phyloP scores from a whole-genome alignment of 345 rosid genomes.

The Barbarea vulgaris region DNA sequence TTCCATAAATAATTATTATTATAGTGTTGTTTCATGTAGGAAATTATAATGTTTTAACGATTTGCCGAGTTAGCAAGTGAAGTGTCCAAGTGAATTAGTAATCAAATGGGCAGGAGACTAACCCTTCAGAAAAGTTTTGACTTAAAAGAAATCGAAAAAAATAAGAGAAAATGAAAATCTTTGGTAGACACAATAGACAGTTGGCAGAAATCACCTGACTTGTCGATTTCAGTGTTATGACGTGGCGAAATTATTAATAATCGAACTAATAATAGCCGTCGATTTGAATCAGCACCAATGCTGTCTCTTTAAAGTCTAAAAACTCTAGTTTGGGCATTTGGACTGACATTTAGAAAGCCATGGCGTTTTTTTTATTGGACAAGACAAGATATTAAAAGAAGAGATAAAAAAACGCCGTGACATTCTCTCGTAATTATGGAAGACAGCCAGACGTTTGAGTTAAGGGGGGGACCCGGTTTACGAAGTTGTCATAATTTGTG shows the following conservation, averaged over 20 bases:
- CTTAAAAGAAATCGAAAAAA: slow-evolving; percentile 1
- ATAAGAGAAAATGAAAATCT: not conserved
- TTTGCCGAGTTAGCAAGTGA: not conserved
- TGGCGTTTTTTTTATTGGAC: slow-evolving; percentile 23
- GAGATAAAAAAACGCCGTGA: slow-evolving; percentile 10
- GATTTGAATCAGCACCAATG: slow-evolving; percentile 13
- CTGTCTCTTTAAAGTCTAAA: not conserved
- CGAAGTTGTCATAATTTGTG: slow-evolving; percentile 13
- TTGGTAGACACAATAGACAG: slow-evolving; percentile 16
- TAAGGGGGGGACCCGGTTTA: not conserved
- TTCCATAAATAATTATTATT: not conserved
- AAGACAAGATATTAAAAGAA: not conserved
- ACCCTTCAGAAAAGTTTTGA: not conserved
- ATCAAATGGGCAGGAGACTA: not conserved
- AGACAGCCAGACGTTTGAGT: slow-evolving; percentile 35
- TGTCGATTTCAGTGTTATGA: slow-evolving; percentile 33
- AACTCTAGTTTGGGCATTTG: not conserved
- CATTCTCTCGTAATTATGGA: slow-evolving; percentile 28
- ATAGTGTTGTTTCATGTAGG: not conserved
- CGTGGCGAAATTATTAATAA: slow-evolving; percentile 16
- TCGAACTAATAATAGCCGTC: slow-evolving; percentile 16
- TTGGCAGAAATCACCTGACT: slow-evolving; percentile 28
- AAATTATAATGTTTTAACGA: no score
- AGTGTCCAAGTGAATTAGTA: not conserved
- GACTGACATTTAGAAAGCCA: not conserved